Conservation (phyloP, 1,284 basidiomycete genomes). For the Cryptococcus sp. region DNA sequence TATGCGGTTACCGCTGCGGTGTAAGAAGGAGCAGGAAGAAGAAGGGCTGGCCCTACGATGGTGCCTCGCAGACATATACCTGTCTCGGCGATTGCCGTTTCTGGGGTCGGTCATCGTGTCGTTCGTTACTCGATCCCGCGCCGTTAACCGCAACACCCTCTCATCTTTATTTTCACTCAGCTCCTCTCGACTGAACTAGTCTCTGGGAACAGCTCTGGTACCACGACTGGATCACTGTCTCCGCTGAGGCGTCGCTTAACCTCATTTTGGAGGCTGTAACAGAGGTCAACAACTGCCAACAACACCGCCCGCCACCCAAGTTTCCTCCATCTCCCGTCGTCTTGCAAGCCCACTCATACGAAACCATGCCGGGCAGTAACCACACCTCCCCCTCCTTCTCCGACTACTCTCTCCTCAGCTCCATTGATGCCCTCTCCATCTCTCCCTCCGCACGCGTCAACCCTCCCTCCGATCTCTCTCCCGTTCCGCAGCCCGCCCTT, state of each 20-base stretch:
- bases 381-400: constrained; percentile 7
- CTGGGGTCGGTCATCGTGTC: too few species aligned
- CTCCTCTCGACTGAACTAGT: background rate
- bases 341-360: background rate
- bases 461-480: constrained; percentile 3
- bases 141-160: too few species aligned
- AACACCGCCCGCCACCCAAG: background rate
- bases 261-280: background rate
- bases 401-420: constrained; percentile 18
- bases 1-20: too few species aligned
- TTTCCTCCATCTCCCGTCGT: background rate
- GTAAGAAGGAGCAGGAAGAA: too few species aligned
- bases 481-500: background rate
- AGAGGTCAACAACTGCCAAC: too few species aligned
- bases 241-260: background rate
- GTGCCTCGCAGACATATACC: too few species aligned
- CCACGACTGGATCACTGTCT: background rate
- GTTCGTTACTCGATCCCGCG: too few species aligned
- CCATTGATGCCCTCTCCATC: constrained; percentile 16
- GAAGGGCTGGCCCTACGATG: too few species aligned
- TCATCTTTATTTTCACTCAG: background rate
- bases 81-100: too few species aligned
- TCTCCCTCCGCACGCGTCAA: background rate
- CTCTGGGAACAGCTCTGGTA: background rate
- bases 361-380: background rate